Percentiles rank a stretch among this genome's conserved stretches.
Evolutionary conservation across 163 green algal genomes (phyloP).

Genomic region (Coccomyxa subellipsoidea): DNA sequence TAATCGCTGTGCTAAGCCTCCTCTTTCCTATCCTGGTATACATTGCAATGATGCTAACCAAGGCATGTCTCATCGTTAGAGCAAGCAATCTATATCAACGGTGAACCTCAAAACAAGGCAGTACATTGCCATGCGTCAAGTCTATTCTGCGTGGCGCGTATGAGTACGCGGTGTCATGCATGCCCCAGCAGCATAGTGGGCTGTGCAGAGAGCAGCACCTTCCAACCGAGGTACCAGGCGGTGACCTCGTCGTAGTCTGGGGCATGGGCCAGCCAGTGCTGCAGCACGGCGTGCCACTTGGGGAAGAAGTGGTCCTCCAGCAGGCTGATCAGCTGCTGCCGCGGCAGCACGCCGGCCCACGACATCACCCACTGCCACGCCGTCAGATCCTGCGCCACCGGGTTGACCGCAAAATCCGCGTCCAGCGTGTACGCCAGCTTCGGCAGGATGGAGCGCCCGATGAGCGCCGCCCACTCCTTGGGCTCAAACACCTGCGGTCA

Average conservation of each 20-base stretch:
- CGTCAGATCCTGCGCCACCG: conserved; percentile 64
- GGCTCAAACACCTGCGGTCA: conserved; percentile 70
- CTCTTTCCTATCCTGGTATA: too few relatives aligned
- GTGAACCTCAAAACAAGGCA: too few relatives aligned
- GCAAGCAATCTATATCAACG: too few relatives aligned
- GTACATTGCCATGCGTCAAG: too few relatives aligned
- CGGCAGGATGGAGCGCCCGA: conserved; percentile 75
- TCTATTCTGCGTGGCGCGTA: too few relatives aligned
- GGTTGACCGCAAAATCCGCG: conserved; percentile 69
- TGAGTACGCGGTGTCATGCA: too few relatives aligned
- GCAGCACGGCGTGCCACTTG: conserved; percentile 78
- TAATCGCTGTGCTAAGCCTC: too few relatives aligned
- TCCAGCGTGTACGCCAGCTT: conserved; percentile 79
- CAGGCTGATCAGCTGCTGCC: conserved; percentile 39
- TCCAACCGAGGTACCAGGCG: conserved; percentile 90
- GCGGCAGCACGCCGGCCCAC: conserved; percentile 67
- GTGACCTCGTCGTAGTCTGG: conserved; percentile 88
- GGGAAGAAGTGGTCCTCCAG: conserved; percentile 89
- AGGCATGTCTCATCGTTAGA: too few relatives aligned
- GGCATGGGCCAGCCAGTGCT: conserved; percentile 74
- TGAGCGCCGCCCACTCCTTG: conserved; percentile 77
- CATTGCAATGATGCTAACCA: too few relatives aligned
- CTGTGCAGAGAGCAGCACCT: conserved; percentile 36
- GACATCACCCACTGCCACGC: conserved; percentile 73
- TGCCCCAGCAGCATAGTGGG: too few relatives aligned